phyloP scores from a whole-genome alignment of 2,329 filamentous ascomycete species.

The Passalora sequoiae region DNA sequence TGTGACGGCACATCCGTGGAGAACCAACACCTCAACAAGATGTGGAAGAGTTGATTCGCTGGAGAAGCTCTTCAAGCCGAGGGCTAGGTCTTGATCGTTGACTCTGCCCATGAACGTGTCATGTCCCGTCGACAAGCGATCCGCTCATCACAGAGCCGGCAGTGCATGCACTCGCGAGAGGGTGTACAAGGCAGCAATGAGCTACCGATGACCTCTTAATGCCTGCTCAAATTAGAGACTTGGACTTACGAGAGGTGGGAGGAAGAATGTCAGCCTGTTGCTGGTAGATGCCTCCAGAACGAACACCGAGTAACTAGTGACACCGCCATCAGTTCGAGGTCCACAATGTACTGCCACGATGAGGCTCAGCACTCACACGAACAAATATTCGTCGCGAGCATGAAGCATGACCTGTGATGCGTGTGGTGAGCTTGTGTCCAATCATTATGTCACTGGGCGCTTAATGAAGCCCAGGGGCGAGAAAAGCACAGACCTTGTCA shows the following conservation, averaged over 20 bases:
- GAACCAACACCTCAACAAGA: constrained; percentile 19
- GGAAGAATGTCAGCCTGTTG: constrained; percentile 46
- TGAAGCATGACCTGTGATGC: constrained; percentile 50
- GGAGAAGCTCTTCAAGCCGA: not conserved
- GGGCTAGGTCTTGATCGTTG: constrained; percentile 2
- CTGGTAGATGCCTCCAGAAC: constrained; percentile 50
- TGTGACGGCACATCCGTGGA: constrained; percentile 4
- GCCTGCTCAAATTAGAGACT: not conserved
- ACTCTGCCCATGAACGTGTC: constrained; percentile 5
- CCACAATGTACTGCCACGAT: constrained; percentile 35
- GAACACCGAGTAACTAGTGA: constrained; percentile 50
- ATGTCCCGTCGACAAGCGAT: not conserved
- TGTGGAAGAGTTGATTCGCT: constrained; percentile 17
- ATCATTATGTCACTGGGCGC: constrained; percentile 27
- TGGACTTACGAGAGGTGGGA: constrained; percentile 41
- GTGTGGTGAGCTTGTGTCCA: constrained; percentile 27
- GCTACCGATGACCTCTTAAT: too few species aligned
- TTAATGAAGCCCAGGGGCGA: constrained; percentile 15
- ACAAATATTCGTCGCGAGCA: constrained; percentile 70
- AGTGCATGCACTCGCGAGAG: constrained; percentile 12
- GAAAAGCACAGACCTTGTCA: constrained; percentile 21
- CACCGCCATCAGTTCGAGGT: constrained; percentile 20
- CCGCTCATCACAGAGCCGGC: constrained; percentile 12
- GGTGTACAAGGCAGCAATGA: too few species aligned
- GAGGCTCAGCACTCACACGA: constrained; percentile 52